Conservation (phyloP, 306 rosid genomes). For the Oemleria cerasiformis region DNA sequence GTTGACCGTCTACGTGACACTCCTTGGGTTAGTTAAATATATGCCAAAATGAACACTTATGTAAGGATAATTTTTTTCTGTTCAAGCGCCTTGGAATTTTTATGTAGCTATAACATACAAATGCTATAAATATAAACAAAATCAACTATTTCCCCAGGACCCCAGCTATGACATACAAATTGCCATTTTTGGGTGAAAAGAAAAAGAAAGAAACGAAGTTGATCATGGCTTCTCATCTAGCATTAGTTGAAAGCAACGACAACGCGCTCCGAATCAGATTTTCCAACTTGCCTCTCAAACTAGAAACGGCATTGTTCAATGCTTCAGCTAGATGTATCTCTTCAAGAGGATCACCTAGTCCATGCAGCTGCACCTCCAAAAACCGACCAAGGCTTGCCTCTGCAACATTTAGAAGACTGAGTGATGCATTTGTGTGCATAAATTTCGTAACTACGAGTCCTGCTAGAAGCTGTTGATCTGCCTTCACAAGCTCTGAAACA, state of each 20-base stretch:
- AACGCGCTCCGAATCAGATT: slow-evolving; percentile 49
- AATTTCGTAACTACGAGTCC: slow-evolving; percentile 73
- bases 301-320: slow-evolving; percentile 48
- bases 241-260: slow-evolving; percentile 28
- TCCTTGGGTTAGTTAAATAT: no score
- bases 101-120: no score
- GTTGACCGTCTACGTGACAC: no score
- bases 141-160: no score
- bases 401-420: slow-evolving; percentile 66
- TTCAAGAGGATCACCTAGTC: slow-evolving; percentile 33
- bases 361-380: slow-evolving; percentile 68
- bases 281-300: slow-evolving; percentile 52
- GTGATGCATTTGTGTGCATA: slow-evolving; percentile 68
- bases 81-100: no score
- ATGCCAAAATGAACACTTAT: no score
- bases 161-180: no score
- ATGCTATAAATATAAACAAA: no score
- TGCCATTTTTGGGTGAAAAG: no score
- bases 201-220: not conserved
- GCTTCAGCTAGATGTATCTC: slow-evolving; percentile 36
- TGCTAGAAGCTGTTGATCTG: slow-evolving; percentile 81
- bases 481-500: slow-evolving; percentile 78
- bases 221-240: slow-evolving; percentile 12
- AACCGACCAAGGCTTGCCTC: slow-evolving; percentile 59
- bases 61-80: no score